Evolutionary conservation across 1,284 basidiomycete species (phyloP), one percentile per base, ranked within the genome.

Genomic region (Ganoderma lingzhi): DNA sequence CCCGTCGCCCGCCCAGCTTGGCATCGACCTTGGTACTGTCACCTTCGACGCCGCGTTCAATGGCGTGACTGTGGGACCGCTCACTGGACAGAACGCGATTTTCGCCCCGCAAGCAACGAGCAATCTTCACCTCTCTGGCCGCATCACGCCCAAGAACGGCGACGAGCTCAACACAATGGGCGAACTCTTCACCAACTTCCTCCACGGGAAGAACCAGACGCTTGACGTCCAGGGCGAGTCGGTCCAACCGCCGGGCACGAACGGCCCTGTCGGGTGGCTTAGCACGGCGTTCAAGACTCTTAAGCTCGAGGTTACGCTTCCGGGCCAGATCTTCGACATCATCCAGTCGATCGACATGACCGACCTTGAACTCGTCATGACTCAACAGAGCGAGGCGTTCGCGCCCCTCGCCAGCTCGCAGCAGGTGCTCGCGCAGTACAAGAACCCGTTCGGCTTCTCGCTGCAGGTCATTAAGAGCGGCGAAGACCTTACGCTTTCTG

Each of bases 401-500:
- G 84, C 87, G 3, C 90, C 91, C 0, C 79, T 84, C n/a, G 81
- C 89, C 0, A 86, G 87, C 73, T 92, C 91, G 32, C 83, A 88
- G 67, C 81, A 84, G 67, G 91, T 91, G 0, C 72, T 90, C 3
- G 93, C 91, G 17, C 82, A 84, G 70, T 93, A 92, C 77, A 88
- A 87, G 79, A 95, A 94, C 79, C 93, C 93, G 1, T 94, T 95
- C 79, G 90, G 88, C 12, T 95, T 94, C 81, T 87, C 88, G 28
- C 78, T 95, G 65, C 90, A 92, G 76, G 90, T 91, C 48, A 78
- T 91, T 30, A 82, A 87, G 75, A 82, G 88, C 1, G 82, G 84
- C 3, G 84, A 93, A 74, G 83, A 85, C 37, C 87, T 93, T 71
- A 83, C 83, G 28, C 78, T 94, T 56, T 82, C 80, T 12, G 82